phyloP scores from a whole-genome alignment of 2,329 filamentous ascomycete genomes.

The Magnaporthiopsis rhizophila region DNA sequence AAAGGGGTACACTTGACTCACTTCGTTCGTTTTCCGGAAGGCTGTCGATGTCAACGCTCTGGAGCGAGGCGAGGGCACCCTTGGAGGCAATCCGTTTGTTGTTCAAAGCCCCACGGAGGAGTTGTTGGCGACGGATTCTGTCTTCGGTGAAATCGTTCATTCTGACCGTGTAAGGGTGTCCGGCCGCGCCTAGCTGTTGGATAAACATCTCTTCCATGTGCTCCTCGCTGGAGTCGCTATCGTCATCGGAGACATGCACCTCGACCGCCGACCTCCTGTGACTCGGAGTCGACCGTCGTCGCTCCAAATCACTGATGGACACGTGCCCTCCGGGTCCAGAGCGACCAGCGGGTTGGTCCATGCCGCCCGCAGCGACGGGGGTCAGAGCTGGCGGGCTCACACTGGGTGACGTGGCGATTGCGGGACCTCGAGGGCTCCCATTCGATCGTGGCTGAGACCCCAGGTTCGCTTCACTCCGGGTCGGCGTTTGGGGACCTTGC shows the following conservation, averaged over 20 bases:
- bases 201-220: slow-evolving; percentile 4
- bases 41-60: slow-evolving; percentile 36
- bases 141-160: slow-evolving; percentile 19
- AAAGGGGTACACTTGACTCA: slow-evolving; percentile 23
- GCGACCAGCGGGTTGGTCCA: neutral
- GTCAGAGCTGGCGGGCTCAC: neutral
- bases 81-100: slow-evolving; percentile 41
- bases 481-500: neutral
- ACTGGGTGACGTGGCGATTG: neutral
- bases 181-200: slow-evolving; percentile 3
- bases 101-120: slow-evolving; percentile 34
- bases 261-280: slow-evolving; percentile 4
- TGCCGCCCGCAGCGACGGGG: neutral
- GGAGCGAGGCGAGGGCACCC: slow-evolving; percentile 35
- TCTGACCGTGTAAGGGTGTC: neutral
- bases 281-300: slow-evolving; percentile 3
- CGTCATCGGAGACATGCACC: slow-evolving; percentile 4
- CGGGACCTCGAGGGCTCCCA: neutral
- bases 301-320: neutral
- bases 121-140: slow-evolving; percentile 32
- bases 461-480: neutral
- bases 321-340: neutral
- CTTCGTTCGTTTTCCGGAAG: slow-evolving; percentile 39
- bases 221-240: slow-evolving; percentile 1
- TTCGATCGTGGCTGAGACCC: neutral